A percentile compares a stretch with the other conserved stretches of the same genome.
Conservation (phyloP, 495 filamentous ascomycete species). For the Xylaria bambusicola region DNA sequence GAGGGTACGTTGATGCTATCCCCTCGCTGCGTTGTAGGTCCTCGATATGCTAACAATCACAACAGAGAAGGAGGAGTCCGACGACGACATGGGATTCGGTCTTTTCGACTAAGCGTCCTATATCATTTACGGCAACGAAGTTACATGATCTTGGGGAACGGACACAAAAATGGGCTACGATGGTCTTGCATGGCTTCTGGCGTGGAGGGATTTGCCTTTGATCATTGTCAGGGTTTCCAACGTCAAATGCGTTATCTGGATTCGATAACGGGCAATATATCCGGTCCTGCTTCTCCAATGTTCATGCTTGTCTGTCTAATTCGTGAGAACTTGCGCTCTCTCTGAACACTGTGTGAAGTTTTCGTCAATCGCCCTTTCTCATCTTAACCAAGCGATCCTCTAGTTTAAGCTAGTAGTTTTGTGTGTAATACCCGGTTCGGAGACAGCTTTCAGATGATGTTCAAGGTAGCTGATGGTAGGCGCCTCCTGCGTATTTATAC, state of each 20-base stretch:
- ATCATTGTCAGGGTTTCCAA: constrained; percentile 8
- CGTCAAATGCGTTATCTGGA: constrained; percentile 25
- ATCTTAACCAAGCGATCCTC: no score
- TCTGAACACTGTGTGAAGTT: no score
- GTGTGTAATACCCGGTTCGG: no score
- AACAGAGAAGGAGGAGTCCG: constrained; percentile 78
- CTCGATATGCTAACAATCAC: constrained; percentile 32
- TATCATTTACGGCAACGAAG: constrained; percentile 27
- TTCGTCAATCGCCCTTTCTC: no score
- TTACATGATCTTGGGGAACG: constrained; percentile 26
- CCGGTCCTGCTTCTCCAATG: constrained; percentile 30
- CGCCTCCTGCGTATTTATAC: no score
- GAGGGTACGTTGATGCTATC: constrained; percentile 57
- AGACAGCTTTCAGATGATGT: no score
- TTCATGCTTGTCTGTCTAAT: no score
- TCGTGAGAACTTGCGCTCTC: no score
- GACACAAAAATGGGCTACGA: constrained; percentile 30
- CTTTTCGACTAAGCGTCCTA: constrained; percentile 85
- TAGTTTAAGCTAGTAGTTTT: no score
- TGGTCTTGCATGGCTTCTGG: constrained; percentile 32
- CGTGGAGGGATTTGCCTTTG: constrained; percentile 31
- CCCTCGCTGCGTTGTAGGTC: not conserved
- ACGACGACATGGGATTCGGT: constrained; percentile 99
- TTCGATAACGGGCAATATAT: constrained; percentile 29
- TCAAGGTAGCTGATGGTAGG: no score